Conservation (phyloP, 2,329 filamentous ascomycete species). For the Exophiala sp. region DNA sequence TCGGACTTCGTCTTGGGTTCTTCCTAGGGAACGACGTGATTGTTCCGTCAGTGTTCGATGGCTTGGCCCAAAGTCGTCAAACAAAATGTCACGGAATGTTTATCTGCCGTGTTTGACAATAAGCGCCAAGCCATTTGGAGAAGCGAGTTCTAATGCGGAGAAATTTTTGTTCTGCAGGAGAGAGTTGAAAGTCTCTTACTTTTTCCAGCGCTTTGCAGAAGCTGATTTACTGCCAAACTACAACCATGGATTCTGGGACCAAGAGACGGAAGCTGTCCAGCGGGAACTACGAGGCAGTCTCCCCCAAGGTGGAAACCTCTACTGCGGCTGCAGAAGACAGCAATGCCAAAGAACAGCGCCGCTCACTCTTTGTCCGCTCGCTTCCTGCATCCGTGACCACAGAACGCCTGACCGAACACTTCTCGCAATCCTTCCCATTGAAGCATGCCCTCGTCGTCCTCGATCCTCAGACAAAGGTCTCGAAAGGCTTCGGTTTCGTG, state of each 20-base stretch:
- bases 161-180: too few relatives aligned
- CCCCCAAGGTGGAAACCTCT: constrained; percentile 33
- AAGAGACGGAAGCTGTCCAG: constrained; percentile 38
- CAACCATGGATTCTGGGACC: constrained; percentile 33
- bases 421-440: constrained; percentile 89
- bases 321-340: constrained; percentile 25
- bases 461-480: constrained; percentile 80
- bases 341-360: constrained; percentile 36
- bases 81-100: too few relatives aligned
- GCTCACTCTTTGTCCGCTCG: constrained; percentile 86
- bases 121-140: too few relatives aligned
- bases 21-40: too few relatives aligned
- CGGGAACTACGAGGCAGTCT: constrained; percentile 29
- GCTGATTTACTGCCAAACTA: too few relatives aligned
- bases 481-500: constrained; percentile 92
- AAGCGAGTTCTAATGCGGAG: too few relatives aligned
- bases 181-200: too few relatives aligned
- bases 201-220: too few relatives aligned
- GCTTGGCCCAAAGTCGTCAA: too few relatives aligned
- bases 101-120: too few relatives aligned
- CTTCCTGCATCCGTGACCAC: constrained; percentile 74
- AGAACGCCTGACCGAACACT: constrained; percentile 79
- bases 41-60: too few relatives aligned
- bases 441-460: constrained; percentile 93
- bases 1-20: too few relatives aligned